Evolutionary conservation across 768 basidiomycete genomes (phyloP).

Genomic region (Pleurotus salmoneostramineus): DNA sequence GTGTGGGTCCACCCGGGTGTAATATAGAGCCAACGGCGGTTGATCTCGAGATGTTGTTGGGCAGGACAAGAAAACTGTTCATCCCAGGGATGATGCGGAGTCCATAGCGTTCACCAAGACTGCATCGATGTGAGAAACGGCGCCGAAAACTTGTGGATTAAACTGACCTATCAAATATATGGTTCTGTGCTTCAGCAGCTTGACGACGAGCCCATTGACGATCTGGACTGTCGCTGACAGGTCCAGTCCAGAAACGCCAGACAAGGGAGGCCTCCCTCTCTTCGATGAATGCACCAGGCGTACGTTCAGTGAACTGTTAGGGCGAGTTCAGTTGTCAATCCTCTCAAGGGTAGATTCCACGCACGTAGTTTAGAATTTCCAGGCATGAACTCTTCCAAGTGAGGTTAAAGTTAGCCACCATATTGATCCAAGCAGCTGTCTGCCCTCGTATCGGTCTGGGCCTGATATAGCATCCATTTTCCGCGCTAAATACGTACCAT

Average conservation of each 20-base stretch:
- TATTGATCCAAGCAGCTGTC: constrained; percentile 63
- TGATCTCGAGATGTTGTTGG: constrained; percentile 80
- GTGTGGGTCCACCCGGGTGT: constrained; percentile 55
- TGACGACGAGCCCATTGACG: constrained; percentile 82
- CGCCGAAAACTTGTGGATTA: neutral
- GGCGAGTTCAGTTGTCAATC: constrained; percentile 1
- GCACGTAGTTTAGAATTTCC: constrained; percentile 80
- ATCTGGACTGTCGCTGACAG: constrained; percentile 43
- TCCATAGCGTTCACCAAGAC: constrained; percentile 79
- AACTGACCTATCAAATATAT: constrained; percentile 72
- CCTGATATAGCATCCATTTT: constrained; percentile 86
- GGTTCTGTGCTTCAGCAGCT: constrained; percentile 89
- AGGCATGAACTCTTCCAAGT: constrained; percentile 79
- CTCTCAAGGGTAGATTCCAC: neutral
- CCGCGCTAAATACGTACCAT: too few relatives aligned
- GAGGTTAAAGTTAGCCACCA: constrained; percentile 75
- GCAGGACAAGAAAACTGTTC: constrained; percentile 78
- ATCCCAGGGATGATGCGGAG: constrained; percentile 79
- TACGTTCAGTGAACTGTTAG: constrained; percentile 79
- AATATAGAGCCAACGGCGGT: constrained; percentile 80
- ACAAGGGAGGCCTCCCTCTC: constrained; percentile 79
- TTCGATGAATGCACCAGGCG: constrained; percentile 81
- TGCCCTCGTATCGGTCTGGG: constrained; percentile 27
- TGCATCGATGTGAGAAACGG: constrained; percentile 16
- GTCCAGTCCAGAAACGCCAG: constrained; percentile 80